These are phyloP conservation scores for Saitozyma sp. DNA, from an alignment of 768 basidiomycete genomes.

Conservation along the genomic window DNA sequence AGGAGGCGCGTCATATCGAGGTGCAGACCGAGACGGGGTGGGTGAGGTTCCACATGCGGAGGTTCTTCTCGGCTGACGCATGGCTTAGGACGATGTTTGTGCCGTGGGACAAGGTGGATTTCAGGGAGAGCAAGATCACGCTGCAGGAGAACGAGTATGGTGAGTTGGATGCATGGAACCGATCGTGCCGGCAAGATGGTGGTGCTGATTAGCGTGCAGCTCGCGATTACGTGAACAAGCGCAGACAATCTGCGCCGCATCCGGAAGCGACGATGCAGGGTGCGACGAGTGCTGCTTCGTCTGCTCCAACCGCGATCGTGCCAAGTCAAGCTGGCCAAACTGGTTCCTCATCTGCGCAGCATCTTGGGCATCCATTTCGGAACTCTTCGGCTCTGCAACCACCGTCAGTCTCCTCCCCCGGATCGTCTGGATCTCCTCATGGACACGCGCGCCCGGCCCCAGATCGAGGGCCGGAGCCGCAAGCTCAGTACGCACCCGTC, in stretches of 20 bases:
- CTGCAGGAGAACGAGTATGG: constrained; percentile 42
- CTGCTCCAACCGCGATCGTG: neutral
- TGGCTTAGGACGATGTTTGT: neutral
- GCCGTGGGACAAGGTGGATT: constrained; percentile 18
- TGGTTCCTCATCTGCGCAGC: no score
- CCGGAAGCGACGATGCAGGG: neutral
- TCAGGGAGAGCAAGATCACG: constrained; percentile 16
- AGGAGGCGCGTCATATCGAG: constrained; percentile 14
- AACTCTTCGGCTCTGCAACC: no score
- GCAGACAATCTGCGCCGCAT: neutral
- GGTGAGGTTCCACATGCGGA: neutral
- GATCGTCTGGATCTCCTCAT: no score
- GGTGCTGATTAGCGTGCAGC: constrained; percentile 12
- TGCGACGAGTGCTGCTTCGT: neutral
- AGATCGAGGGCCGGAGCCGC: no score
- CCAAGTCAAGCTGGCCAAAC: constrained; percentile 2
- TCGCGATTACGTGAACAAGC: constrained; percentile 10
- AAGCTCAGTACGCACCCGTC: no score
- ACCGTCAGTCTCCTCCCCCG: no score
- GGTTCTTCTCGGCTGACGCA: neutral
- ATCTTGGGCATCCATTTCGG: no score
- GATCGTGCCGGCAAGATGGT: neutral
- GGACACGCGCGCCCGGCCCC: no score
- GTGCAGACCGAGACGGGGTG: constrained; percentile 22
- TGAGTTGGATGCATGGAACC: constrained; percentile 9